A percentile compares a stretch with the other conserved stretches of the same genome.
Evolutionary conservation across 331 rosid species (phyloP).

Genomic region (Quercus phellos): DNA sequence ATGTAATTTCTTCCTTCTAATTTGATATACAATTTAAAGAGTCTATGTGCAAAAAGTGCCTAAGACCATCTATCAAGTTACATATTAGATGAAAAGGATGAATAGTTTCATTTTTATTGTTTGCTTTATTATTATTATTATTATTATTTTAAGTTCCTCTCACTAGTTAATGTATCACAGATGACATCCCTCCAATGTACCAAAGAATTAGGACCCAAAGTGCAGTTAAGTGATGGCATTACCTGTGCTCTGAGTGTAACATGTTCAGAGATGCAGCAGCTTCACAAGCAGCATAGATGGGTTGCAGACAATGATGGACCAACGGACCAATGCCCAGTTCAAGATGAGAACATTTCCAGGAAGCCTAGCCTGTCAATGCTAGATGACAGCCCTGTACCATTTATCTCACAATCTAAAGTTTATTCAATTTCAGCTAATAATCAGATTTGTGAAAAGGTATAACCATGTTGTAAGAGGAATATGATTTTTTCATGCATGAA

Average conservation of each 20-base stretch:
- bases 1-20: not conserved
- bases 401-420: constrained; percentile 22
- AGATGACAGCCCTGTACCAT: constrained; percentile 20
- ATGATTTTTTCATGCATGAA: constrained; percentile 5
- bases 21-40: not conserved
- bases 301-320: constrained; percentile 35
- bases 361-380: constrained; percentile 32
- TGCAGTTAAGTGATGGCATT: constrained; percentile 42
- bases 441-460: constrained; percentile 49
- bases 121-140: not conserved
- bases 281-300: constrained; percentile 31
- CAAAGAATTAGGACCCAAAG: constrained; percentile 47
- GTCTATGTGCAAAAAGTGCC: not conserved
- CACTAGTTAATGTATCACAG: constrained; percentile 44
- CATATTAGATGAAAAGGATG: not conserved
- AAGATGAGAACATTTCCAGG: constrained; percentile 33
- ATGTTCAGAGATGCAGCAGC: constrained; percentile 43
- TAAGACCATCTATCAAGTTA: not conserved
- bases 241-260: constrained; percentile 35
- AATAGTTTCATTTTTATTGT: not conserved
- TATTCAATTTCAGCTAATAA: constrained; percentile 28
- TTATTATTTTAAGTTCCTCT: constrained; percentile 17
- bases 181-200: constrained; percentile 51
- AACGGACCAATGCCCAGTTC: constrained; percentile 55
- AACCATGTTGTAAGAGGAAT: constrained; percentile 10